Percentiles rank a stretch among this genome's conserved stretches.
Conservation (phyloP, 257 asterid genomes). For the Leptodermis oblonga region DNA sequence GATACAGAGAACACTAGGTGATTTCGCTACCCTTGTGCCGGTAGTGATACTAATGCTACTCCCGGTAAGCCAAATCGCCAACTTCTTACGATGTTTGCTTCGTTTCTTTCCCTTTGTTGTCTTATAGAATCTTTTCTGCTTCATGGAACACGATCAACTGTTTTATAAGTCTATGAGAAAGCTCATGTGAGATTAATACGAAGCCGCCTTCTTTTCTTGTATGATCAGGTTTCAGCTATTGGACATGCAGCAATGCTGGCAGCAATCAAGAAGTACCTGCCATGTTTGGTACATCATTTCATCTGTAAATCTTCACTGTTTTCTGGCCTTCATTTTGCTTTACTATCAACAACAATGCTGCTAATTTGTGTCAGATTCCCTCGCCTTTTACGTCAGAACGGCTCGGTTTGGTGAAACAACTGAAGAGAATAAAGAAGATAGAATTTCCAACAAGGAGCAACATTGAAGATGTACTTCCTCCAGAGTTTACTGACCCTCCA, state of each 20-base stretch:
- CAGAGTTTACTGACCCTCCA: neutral
- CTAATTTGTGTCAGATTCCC: constrained; percentile 63
- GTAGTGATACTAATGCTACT: constrained; percentile 68
- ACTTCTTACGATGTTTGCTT: neutral
- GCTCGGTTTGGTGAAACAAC: constrained; percentile 57
- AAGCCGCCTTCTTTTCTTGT: constrained; percentile 5
- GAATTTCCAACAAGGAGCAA: constrained; percentile 29
- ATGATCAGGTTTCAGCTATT: constrained; percentile 63
- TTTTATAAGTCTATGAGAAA: neutral
- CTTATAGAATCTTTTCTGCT: neutral
- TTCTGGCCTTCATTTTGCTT: neutral
- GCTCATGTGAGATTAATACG: neutral
- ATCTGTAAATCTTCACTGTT: neutral
- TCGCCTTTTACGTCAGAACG: constrained; percentile 70
- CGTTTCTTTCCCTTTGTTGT: neutral
- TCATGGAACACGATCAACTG: neutral
- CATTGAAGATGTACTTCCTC: constrained; percentile 27
- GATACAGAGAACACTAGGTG: constrained; percentile 48
- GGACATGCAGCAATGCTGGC: constrained; percentile 91
- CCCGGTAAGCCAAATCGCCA: constrained; percentile 50
- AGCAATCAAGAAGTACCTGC: constrained; percentile 69
- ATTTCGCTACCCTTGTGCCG: constrained; percentile 64
- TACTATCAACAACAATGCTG: no score
- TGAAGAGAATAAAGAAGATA: constrained; percentile 67
- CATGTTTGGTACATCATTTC: constrained; percentile 47